A percentile compares a stretch with the other conserved stretches of the same genome.
These are phyloP conservation scores for Fonsecaea nubica DNA, from an alignment of 2,329 filamentous ascomycete genomes.

Conservation along the genomic window DNA sequence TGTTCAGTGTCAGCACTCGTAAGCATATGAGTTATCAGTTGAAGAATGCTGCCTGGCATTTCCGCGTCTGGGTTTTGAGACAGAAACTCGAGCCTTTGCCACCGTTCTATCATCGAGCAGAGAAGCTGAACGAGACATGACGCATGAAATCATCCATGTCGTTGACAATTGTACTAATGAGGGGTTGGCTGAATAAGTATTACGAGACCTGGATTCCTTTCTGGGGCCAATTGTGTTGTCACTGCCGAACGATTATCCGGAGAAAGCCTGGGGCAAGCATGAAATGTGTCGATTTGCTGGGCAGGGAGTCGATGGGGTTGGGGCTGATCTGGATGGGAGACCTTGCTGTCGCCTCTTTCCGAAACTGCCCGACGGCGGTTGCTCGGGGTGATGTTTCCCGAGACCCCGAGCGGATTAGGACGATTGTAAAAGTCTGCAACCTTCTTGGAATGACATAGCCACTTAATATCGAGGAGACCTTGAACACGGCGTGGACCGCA, in stretches of 20 bases:
- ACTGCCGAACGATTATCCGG: background rate
- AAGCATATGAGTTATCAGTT: slow-evolving; percentile 52
- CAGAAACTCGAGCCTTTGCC: slow-evolving; percentile 47
- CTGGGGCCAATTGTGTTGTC: background rate
- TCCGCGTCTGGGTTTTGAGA: slow-evolving; percentile 49
- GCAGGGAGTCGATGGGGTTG: background rate
- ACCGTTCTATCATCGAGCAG: slow-evolving; percentile 45
- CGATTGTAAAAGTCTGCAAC: background rate
- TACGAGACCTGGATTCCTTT: background rate
- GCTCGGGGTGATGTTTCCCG: slow-evolving; percentile 1
- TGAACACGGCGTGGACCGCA: background rate
- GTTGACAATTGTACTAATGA: background rate
- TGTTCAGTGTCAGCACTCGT: slow-evolving; percentile 60
- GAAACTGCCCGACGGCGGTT: background rate
- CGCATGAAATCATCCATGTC: slow-evolving; percentile 8
- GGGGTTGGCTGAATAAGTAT: slow-evolving; percentile 6
- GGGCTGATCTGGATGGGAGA: background rate
- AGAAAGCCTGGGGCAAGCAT: background rate
- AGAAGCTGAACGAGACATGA: slow-evolving; percentile 36
- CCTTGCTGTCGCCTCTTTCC: slow-evolving; percentile 2
- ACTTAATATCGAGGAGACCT: background rate
- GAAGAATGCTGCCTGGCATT: slow-evolving; percentile 50
- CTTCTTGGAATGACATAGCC: background rate
- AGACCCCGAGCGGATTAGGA: background rate
- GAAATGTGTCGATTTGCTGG: background rate